phyloP scores from a whole-genome alignment of 352 stramenopile genomes.

The Phytophthora rubi region DNA sequence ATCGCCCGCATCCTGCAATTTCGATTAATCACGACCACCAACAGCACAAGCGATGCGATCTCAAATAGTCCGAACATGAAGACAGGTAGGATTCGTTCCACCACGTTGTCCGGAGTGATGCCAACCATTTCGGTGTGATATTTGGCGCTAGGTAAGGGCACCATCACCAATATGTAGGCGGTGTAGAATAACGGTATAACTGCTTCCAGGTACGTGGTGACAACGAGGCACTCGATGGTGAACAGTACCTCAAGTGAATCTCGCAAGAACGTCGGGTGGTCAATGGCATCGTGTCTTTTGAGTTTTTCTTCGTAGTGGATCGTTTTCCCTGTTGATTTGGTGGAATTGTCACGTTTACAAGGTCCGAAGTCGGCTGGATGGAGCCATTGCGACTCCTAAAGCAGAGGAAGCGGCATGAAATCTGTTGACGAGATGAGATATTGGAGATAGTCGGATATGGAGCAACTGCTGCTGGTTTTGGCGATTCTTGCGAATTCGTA shows the following conservation, averaged over 20 bases:
- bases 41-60: conserved; percentile 21
- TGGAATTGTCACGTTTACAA: not conserved
- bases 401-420: not conserved
- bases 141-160: conserved; percentile 30
- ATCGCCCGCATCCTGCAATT: conserved; percentile 20
- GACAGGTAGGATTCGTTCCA: conserved; percentile 10
- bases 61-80: conserved; percentile 31
- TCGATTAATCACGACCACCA: conserved; percentile 2
- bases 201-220: conserved; percentile 43
- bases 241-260: conserved; percentile 21
- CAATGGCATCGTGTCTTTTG: not conserved
- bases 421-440: not conserved
- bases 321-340: not conserved
- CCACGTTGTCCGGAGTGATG: not conserved
- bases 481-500: not conserved
- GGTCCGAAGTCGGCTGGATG: not conserved
- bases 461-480: conserved; percentile 4
- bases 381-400: not conserved
- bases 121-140: conserved; percentile 17
- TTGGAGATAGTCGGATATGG: not conserved
- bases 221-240: conserved; percentile 35
- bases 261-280: not conserved
- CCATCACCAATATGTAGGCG: conserved; percentile 22
- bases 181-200: conserved; percentile 42
- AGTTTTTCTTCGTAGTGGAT: not conserved